Conservation (phyloP, 2,329 filamentous ascomycete genomes). For the Cladosporium sp. region DNA sequence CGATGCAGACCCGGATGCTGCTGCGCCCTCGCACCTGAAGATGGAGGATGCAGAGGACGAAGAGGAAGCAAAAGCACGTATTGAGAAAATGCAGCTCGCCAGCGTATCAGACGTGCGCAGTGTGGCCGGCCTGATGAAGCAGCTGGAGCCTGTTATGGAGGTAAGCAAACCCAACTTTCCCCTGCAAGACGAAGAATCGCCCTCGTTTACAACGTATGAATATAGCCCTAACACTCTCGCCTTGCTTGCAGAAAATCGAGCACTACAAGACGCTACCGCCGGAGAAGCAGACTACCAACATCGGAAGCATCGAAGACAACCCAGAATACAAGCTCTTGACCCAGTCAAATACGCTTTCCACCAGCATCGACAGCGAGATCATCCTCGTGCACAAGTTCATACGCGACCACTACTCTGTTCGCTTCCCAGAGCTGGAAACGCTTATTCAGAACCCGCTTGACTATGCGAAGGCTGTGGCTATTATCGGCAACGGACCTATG, state of each 20-base stretch:
- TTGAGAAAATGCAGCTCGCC: slow-evolving; percentile 79
- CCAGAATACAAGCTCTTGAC: slow-evolving; percentile 87
- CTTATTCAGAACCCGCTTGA: slow-evolving; percentile 90
- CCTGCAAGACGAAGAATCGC: slow-evolving; percentile 34
- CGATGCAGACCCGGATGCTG: slow-evolving; percentile 58
- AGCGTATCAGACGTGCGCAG: slow-evolving; percentile 74
- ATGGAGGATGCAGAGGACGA: slow-evolving; percentile 60
- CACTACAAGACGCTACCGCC: slow-evolving; percentile 71
- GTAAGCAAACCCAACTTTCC: slow-evolving; percentile 56
- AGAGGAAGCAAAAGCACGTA: slow-evolving; percentile 71
- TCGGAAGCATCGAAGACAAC: slow-evolving; percentile 87
- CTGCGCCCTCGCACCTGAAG: slow-evolving; percentile 39
- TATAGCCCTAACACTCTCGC: slow-evolving; percentile 67
- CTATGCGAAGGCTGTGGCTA: slow-evolving; percentile 92
- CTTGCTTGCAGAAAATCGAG: slow-evolving; percentile 71
- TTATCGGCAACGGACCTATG: slow-evolving; percentile 89
- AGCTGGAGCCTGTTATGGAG: slow-evolving; percentile 76
- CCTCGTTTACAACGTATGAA: slow-evolving; percentile 63
- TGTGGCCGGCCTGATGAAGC: slow-evolving; percentile 78
- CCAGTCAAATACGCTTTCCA: slow-evolving; percentile 84
- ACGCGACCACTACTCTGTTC: slow-evolving; percentile 88
- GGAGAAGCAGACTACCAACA: slow-evolving; percentile 61
- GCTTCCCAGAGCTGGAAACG: slow-evolving; percentile 89
- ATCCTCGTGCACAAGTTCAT: slow-evolving; percentile 94
- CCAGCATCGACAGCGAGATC: slow-evolving; percentile 90